Evolutionary conservation across 352 stramenopile species (phyloP).

Genomic region (Phytophthora syringae): DNA sequence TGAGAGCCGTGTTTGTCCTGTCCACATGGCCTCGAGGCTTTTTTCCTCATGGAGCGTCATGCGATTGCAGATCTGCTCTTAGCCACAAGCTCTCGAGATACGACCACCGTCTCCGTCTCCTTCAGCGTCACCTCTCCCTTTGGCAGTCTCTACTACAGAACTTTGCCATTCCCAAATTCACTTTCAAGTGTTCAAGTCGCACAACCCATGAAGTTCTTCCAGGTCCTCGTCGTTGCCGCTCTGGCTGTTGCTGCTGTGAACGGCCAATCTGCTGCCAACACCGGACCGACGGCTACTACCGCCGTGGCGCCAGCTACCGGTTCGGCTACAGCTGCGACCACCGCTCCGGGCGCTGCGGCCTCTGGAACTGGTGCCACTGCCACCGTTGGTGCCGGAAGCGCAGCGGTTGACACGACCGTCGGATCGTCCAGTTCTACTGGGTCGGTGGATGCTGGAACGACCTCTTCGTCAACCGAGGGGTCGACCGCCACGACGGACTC

Average conservation of each 20-base stretch:
- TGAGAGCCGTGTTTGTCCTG: constrained; percentile 11
- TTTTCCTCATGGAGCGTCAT: constrained; percentile 9
- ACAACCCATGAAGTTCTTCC: constrained; percentile 36
- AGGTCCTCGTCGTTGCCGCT: constrained; percentile 35
- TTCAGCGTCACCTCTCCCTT: constrained; percentile 7
- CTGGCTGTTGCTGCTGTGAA: constrained; percentile 34
- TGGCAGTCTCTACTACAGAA: background rate
- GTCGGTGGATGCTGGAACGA: constrained; percentile 16
- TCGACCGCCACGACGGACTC: constrained; percentile 14
- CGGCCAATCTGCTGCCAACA: constrained; percentile 27
- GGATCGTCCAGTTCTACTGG: constrained; percentile 16
- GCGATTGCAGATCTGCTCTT: constrained; percentile 19
- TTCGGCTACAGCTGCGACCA: constrained; percentile 1
- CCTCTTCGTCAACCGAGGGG: constrained; percentile 20
- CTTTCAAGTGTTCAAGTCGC: constrained; percentile 31
- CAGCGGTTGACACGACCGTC: constrained; percentile 17
- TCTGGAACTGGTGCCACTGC: constrained; percentile 13
- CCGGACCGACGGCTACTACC: background rate
- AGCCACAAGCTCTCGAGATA: constrained; percentile 29
- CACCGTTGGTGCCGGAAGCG: constrained; percentile 16
- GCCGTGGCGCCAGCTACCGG: constrained; percentile 5
- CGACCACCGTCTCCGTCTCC: background rate
- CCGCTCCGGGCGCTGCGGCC: constrained; percentile 6
- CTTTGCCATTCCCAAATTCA: constrained; percentile 26
- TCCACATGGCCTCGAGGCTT: constrained; percentile 29